A percentile compares a stretch with the other conserved stretches of the same genome.
These are phyloP conservation scores for Paracorniculantispora psalliotae DNA, from an alignment of 2,329 filamentous ascomycete species.

Conservation along the genomic window DNA sequence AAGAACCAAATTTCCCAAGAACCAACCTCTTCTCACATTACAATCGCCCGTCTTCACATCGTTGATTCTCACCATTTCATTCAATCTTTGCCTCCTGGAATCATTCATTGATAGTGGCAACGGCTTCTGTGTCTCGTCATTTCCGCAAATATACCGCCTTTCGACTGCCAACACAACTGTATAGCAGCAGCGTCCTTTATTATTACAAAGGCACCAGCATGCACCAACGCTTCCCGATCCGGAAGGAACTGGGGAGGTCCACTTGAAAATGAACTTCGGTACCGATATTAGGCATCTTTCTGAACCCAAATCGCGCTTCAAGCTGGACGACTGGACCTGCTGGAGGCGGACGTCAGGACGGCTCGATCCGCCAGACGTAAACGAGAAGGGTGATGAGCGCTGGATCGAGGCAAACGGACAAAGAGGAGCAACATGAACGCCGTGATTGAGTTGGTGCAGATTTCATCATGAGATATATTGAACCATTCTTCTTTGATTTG, in stretches of 20 bases:
- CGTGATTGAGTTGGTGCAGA: slow-evolving; percentile 53
- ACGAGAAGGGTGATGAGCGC: slow-evolving; percentile 48
- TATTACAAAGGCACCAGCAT: slow-evolving; percentile 5
- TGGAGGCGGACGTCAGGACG: slow-evolving; percentile 45
- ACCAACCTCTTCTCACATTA: too few relatives aligned
- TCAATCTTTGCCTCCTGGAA: too few relatives aligned
- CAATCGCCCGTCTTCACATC: too few relatives aligned
- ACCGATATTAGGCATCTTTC: slow-evolving; percentile 43
- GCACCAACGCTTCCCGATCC: slow-evolving; percentile 15
- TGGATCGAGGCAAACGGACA: slow-evolving; percentile 44
- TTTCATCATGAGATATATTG: slow-evolving; percentile 29
- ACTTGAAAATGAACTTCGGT: slow-evolving; percentile 43
- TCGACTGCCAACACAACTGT: too few relatives aligned
- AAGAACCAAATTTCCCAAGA: too few relatives aligned
- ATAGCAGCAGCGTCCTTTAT: too few relatives aligned
- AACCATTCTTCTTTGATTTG: background rate
- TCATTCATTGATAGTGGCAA: too few relatives aligned
- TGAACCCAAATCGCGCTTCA: slow-evolving; percentile 41
- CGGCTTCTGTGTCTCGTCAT: too few relatives aligned
- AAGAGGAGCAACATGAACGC: slow-evolving; percentile 51
- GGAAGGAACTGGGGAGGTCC: slow-evolving; percentile 14
- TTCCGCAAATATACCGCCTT: too few relatives aligned
- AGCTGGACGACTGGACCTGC: slow-evolving; percentile 49
- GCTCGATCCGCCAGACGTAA: slow-evolving; percentile 49
- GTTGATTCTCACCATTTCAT: too few relatives aligned